Evolutionary conservation across 2,329 filamentous ascomycete genomes (phyloP).

Genomic region (Penicillium sp.): DNA sequence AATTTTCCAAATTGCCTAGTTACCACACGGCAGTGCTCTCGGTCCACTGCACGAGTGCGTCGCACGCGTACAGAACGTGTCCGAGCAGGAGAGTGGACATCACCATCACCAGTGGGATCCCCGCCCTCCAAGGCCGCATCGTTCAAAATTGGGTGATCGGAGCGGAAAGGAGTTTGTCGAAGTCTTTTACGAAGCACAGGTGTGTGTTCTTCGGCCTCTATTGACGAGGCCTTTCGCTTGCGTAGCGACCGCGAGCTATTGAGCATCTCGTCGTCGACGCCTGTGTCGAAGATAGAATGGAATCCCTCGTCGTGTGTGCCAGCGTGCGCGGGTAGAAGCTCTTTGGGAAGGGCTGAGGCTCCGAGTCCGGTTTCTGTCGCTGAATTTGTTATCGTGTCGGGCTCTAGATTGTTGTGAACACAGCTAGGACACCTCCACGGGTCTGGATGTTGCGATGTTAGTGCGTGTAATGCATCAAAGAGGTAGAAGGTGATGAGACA

Average conservation of each 20-base stretch:
- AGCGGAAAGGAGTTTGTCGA: conserved; percentile 32
- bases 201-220: conserved; percentile 52
- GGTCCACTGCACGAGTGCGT: conserved; percentile 49
- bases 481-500: not conserved
- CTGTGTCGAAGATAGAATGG: conserved; percentile 73
- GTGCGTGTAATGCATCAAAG: conserved; percentile 14
- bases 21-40: conserved; percentile 41
- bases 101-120: conserved; percentile 14
- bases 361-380: conserved; percentile 52
- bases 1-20: conserved; percentile 47
- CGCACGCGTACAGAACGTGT: conserved; percentile 63
- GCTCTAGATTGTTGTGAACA: conserved; percentile 43
- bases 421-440: conserved; percentile 63
- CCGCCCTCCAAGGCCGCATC: conserved; percentile 22
- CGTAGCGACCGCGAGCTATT: conserved; percentile 75
- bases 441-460: conserved; percentile 51
- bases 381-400: conserved; percentile 26
- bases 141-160: conserved; percentile 22
- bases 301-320: conserved; percentile 65
- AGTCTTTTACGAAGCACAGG: conserved; percentile 51
- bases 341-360: conserved; percentile 65
- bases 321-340: conserved; percentile 67
- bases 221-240: conserved; percentile 79
- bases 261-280: conserved; percentile 68
- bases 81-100: conserved; percentile 24